Percentiles rank a stretch among this genome's conserved stretches.
Evolutionary conservation across 169 alveolate genomes (phyloP).

Genomic region (Eimeria falciformis): DNA sequence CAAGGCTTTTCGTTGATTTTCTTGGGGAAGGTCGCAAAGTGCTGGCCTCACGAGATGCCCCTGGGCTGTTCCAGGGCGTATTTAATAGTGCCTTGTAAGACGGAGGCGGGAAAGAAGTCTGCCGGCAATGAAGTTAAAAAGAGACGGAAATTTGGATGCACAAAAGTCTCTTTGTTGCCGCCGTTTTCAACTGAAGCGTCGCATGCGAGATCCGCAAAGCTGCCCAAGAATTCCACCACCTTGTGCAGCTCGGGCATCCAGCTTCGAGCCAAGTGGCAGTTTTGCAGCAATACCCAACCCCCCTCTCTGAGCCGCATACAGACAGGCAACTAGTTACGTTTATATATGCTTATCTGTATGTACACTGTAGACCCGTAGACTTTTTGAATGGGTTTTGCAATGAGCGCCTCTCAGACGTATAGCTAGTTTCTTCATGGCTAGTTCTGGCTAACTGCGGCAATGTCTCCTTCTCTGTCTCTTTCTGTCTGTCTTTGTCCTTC

Average conservation of each 20-base stretch:
- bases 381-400: too few relatives aligned
- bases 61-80: constrained; percentile 71
- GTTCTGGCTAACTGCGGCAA: too few relatives aligned
- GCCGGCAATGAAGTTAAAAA: constrained; percentile 95
- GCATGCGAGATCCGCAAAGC: neutral
- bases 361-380: too few relatives aligned
- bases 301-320: constrained; percentile 82
- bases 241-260: constrained; percentile 94
- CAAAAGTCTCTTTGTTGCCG: neutral
- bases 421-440: too few relatives aligned
- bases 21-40: too few relatives aligned
- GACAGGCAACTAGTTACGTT: neutral
- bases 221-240: constrained; percentile 85
- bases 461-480: too few relatives aligned
- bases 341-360: too few relatives aligned
- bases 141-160: constrained; percentile 84
- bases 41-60: constrained; percentile 81
- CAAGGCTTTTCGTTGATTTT: too few relatives aligned
- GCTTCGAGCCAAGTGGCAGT: constrained; percentile 95
- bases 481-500: too few relatives aligned
- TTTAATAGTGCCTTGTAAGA: constrained; percentile 68
- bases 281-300: constrained; percentile 94
- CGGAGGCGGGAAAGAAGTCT: constrained; percentile 86
- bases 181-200: neutral
- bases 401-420: too few relatives aligned